A percentile compares a stretch with the other conserved stretches of the same genome.
Evolutionary conservation across 2,329 filamentous ascomycete genomes (phyloP).

Genomic region (Fusarium sororula): DNA sequence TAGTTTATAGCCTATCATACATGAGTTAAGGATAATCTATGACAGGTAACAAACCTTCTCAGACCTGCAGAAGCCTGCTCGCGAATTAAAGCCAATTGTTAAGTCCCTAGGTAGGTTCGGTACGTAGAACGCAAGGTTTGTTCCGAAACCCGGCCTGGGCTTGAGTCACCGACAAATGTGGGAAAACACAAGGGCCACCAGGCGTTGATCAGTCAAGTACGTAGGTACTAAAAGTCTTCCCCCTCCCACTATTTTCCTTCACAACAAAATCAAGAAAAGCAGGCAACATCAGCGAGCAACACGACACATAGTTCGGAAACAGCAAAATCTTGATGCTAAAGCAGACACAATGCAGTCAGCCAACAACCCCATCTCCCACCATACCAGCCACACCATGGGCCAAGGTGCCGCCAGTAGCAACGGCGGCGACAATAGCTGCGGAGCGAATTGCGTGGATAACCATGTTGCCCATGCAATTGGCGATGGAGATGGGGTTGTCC

Average conservation of each 20-base stretch:
- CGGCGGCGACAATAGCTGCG: conserved; percentile 33
- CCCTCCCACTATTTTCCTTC: background rate
- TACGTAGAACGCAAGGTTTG: too few relatives aligned
- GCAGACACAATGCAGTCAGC: conserved; percentile 33
- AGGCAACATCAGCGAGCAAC: background rate
- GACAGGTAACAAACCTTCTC: too few relatives aligned
- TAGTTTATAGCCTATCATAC: too few relatives aligned
- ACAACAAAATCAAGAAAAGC: background rate
- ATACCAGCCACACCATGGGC: conserved; percentile 43
- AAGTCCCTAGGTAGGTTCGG: too few relatives aligned
- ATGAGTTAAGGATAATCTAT: too few relatives aligned
- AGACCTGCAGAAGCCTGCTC: too few relatives aligned
- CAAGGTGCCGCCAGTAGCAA: conserved; percentile 40
- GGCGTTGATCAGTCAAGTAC: too few relatives aligned
- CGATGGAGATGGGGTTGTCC: conserved; percentile 26
- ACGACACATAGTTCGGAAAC: background rate
- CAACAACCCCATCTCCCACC: conserved; percentile 40
- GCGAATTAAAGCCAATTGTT: too few relatives aligned
- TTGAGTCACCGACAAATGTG: too few relatives aligned
- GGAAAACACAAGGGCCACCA: too few relatives aligned
- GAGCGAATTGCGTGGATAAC: conserved; percentile 30
- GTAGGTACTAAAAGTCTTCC: background rate
- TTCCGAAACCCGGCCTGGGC: too few relatives aligned
- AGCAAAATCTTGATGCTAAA: conserved; percentile 22
- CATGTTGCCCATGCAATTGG: conserved; percentile 35